phyloP scores from a whole-genome alignment of 768 basidiomycete genomes.

The Galerina marginata region DNA sequence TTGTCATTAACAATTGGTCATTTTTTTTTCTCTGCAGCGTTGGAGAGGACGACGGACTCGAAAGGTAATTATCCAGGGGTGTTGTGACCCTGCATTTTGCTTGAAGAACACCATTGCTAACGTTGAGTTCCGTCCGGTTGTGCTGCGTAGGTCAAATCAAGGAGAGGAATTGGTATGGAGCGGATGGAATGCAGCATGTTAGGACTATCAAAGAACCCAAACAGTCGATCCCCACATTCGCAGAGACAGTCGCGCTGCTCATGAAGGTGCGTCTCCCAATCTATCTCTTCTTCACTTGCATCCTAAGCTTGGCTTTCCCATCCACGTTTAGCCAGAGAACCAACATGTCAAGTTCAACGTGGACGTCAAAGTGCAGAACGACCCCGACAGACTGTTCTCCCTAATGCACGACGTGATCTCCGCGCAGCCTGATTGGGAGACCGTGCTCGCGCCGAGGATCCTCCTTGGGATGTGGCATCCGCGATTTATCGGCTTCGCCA shows the following conservation, averaged over 20 bases:
- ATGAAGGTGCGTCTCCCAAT: constrained; percentile 62
- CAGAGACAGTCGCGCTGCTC: constrained; percentile 76
- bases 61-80: constrained; percentile 46
- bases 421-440: constrained; percentile 73
- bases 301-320: background rate
- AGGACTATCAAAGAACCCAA: constrained; percentile 80
- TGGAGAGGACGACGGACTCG: constrained; percentile 84
- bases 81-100: background rate
- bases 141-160: constrained; percentile 61
- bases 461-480: constrained; percentile 92
- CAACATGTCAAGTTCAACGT: constrained; percentile 81
- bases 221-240: constrained; percentile 91
- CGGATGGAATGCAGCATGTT: constrained; percentile 75
- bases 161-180: constrained; percentile 74
- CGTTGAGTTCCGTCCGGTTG: constrained; percentile 23
- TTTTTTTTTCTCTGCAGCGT: constrained; percentile 41
- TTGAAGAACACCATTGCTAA: background rate
- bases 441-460: constrained; percentile 76
- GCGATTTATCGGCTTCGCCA: constrained; percentile 80
- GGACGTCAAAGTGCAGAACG: constrained; percentile 94
- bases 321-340: constrained; percentile 64
- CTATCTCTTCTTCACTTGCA: background rate
- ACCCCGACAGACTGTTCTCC: constrained; percentile 82
- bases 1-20: constrained; percentile 21
- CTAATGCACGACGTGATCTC: constrained; percentile 77